phyloP scores from a whole-genome alignment of 1,284 basidiomycete genomes.

The Cystobasidiaceae sp. region DNA sequence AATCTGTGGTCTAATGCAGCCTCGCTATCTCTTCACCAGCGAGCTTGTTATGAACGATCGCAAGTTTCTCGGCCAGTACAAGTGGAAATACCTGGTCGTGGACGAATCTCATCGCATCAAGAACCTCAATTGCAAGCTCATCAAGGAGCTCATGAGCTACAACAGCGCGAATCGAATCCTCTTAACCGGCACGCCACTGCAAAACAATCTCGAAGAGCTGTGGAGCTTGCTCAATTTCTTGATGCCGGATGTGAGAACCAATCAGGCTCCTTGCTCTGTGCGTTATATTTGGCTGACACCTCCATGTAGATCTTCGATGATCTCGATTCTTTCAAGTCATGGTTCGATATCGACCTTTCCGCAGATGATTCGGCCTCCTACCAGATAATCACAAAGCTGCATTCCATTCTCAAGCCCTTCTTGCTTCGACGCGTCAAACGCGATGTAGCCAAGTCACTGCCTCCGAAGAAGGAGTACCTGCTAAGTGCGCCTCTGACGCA shows the following conservation, averaged over 20 bases:
- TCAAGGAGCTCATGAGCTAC: slow-evolving; percentile 86
- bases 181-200: slow-evolving; percentile 82
- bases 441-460: slow-evolving; percentile 93
- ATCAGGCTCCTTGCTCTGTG: neutral
- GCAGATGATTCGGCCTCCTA: slow-evolving; percentile 66
- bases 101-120: slow-evolving; percentile 94
- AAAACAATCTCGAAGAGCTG: slow-evolving; percentile 94
- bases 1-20: neutral
- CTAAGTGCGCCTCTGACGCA: slow-evolving; percentile 88
- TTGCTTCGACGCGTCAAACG: slow-evolving; percentile 88
- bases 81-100: slow-evolving; percentile 91
- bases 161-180: slow-evolving; percentile 80
- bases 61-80: slow-evolving; percentile 59
- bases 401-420: slow-evolving; percentile 87
- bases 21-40: neutral
- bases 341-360: slow-evolving; percentile 27
- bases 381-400: slow-evolving; percentile 81
- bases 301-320: slow-evolving; percentile 48
- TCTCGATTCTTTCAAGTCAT: slow-evolving; percentile 57
- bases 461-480: slow-evolving; percentile 91
- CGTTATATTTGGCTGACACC: too few species aligned
- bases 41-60: slow-evolving; percentile 87
- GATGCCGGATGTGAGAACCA: slow-evolving; percentile 79
- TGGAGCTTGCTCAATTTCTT: slow-evolving; percentile 99
- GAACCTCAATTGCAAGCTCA: slow-evolving; percentile 72